These are phyloP conservation scores for Dictyophora rubrovolvata DNA, from an alignment of 768 basidiomycete genomes.

Conservation along the genomic window DNA sequence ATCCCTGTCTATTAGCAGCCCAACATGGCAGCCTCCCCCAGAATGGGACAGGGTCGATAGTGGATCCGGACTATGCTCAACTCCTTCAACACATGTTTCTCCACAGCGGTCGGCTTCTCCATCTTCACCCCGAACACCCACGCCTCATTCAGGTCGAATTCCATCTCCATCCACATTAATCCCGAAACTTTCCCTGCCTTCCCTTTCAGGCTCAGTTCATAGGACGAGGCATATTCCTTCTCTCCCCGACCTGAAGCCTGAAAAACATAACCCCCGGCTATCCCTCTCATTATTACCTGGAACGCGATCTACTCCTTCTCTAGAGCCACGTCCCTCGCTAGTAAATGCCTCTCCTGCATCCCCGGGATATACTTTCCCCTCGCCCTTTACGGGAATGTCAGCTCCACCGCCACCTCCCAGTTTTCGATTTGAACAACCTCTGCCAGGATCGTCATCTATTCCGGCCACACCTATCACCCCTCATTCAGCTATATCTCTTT, in stretches of 20 bases:
- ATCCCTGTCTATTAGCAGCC: not conserved
- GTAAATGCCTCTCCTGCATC: not conserved
- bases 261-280: not conserved
- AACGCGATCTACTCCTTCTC: not conserved
- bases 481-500: conserved; percentile 8
- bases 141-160: not conserved
- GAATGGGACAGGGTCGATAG: not conserved
- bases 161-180: not conserved
- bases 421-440: not conserved
- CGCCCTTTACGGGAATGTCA: not conserved
- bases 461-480: conserved; percentile 4
- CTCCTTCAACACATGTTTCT: not conserved
- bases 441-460: not conserved
- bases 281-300: not conserved
- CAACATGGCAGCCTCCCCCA: conserved; percentile 2
- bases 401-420: not conserved
- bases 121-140: not conserved
- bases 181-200: not conserved
- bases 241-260: not conserved
- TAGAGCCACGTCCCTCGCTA: not conserved
- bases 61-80: not conserved
- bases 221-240: not conserved
- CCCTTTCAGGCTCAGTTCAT: not conserved
- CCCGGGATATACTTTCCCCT: not conserved
- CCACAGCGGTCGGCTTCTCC: not conserved